Evolutionary conservation across 352 stramenopile species (phyloP).

Genomic region (Globisporangium cylindrosporum): DNA sequence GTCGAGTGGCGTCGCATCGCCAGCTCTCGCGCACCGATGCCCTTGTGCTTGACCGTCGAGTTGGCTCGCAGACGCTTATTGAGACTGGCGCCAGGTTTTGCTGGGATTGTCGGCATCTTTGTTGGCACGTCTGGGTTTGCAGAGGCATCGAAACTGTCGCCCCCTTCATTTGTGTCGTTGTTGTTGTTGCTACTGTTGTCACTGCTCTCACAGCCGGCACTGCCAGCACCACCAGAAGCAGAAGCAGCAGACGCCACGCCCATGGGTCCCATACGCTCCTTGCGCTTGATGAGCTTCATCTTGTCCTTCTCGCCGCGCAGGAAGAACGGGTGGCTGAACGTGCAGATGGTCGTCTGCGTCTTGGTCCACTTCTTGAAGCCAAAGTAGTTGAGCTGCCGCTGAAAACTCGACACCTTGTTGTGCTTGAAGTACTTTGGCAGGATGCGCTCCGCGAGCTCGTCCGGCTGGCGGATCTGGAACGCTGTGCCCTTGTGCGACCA

Average conservation of each 20-base stretch:
- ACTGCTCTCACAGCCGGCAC: neutral
- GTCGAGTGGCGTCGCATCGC: slow-evolving; percentile 42
- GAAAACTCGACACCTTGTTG: slow-evolving; percentile 80
- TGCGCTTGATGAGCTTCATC: slow-evolving; percentile 77
- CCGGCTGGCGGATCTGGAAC: slow-evolving; percentile 67
- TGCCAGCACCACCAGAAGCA: neutral
- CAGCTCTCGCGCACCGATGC: slow-evolving; percentile 10
- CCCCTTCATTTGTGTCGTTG: neutral
- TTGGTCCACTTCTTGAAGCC: slow-evolving; percentile 85
- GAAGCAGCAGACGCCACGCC: neutral
- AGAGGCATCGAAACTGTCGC: neutral
- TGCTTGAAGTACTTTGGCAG: slow-evolving; percentile 78
- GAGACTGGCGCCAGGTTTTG: neutral
- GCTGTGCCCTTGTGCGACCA: slow-evolving; percentile 69
- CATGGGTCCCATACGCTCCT: slow-evolving; percentile 33
- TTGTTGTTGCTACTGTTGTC: slow-evolving; percentile 2
- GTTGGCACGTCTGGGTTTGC: neutral
- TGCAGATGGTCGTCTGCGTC: slow-evolving; percentile 73
- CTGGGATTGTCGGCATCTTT: slow-evolving; percentile 4
- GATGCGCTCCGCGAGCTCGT: slow-evolving; percentile 52
- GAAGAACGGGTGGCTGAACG: slow-evolving; percentile 73
- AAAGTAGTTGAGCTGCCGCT: slow-evolving; percentile 80
- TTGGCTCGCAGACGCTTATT: slow-evolving; percentile 10
- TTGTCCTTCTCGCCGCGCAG: slow-evolving; percentile 52
- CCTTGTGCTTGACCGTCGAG: slow-evolving; percentile 10